These are phyloP conservation scores for Neonothopanus nambi DNA, from an alignment of 1,284 basidiomycete genomes.

Conservation along the genomic window DNA sequence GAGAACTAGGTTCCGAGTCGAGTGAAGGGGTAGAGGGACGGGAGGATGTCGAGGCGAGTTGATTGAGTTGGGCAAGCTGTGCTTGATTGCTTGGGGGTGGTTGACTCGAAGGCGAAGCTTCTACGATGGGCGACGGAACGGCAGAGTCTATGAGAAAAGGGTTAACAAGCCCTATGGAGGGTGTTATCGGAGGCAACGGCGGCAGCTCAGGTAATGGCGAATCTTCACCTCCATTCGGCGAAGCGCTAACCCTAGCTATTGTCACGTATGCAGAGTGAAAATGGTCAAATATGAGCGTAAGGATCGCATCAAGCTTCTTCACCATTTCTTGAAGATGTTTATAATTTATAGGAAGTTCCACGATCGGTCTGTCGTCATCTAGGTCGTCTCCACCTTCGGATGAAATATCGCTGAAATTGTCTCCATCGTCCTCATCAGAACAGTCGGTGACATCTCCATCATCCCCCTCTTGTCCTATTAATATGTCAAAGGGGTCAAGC, in stretches of 20 bases:
- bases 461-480: conserved; percentile 68
- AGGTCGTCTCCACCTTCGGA: conserved; percentile 63
- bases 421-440: conserved; percentile 50
- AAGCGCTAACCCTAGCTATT: conserved; percentile 16
- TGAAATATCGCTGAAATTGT: conserved; percentile 63
- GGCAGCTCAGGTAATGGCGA: conserved; percentile 34
- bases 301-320: conserved; percentile 87
- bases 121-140: conserved; percentile 12
- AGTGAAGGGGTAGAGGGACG: conserved; percentile 17
- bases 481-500: conserved; percentile 81
- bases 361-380: conserved; percentile 38
- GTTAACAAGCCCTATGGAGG: conserved; percentile 11
- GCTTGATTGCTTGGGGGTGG: conserved; percentile 14
- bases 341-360: conserved; percentile 53
- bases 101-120: conserved; percentile 13
- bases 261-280: conserved; percentile 53
- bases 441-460: conserved; percentile 46
- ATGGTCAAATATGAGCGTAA: conserved; percentile 84
- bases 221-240: background rate
- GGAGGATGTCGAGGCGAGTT: conserved; percentile 14
- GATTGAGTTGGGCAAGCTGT: conserved; percentile 6
- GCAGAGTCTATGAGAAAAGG: conserved; percentile 11
- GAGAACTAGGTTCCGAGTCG: conserved; percentile 20
- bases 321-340: conserved; percentile 84
- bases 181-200: conserved; percentile 35